Percentiles rank a stretch among this genome's conserved stretches.
Evolutionary conservation across 208 protist genomes (phyloP).

Genomic region (Leishmania aethiopica): DNA sequence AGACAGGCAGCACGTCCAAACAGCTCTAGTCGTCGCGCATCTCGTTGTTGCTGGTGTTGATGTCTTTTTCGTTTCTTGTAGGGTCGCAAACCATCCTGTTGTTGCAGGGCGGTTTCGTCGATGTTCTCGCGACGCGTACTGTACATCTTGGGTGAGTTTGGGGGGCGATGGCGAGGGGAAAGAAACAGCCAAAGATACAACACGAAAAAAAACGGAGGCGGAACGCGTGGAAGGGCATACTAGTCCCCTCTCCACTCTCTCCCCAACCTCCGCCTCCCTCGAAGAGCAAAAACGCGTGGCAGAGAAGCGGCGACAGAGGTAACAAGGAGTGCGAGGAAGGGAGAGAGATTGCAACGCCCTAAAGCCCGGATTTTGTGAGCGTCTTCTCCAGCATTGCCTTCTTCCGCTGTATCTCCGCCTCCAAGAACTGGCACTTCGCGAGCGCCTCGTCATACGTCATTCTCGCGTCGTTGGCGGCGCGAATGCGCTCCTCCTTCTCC

Average conservation of each 20-base stretch:
- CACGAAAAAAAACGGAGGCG: neutral
- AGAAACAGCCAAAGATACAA: neutral
- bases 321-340: constrained; percentile 12
- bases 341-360: neutral
- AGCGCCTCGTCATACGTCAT: constrained; percentile 71
- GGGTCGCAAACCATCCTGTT: neutral
- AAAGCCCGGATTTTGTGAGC: constrained; percentile 26
- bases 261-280: neutral
- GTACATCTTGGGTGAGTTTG: constrained; percentile 1
- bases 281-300: neutral
- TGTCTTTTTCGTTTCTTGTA: constrained; percentile 2
- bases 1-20: neutral
- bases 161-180: neutral
- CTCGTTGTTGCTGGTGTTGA: neutral
- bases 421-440: constrained; percentile 63
- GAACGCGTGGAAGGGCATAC: neutral
- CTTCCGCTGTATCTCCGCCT: constrained; percentile 71
- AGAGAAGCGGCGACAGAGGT: constrained; percentile 6
- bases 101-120: no score
- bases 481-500: constrained; percentile 72
- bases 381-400: constrained; percentile 71
- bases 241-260: neutral
- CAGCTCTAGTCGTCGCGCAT: neutral
- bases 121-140: neutral
- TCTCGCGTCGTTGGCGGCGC: constrained; percentile 76